Base-by-base conservation (phyloP, 225 moss, liverwort and hornwort species). In the Sphagnum tenellum region DNA sequence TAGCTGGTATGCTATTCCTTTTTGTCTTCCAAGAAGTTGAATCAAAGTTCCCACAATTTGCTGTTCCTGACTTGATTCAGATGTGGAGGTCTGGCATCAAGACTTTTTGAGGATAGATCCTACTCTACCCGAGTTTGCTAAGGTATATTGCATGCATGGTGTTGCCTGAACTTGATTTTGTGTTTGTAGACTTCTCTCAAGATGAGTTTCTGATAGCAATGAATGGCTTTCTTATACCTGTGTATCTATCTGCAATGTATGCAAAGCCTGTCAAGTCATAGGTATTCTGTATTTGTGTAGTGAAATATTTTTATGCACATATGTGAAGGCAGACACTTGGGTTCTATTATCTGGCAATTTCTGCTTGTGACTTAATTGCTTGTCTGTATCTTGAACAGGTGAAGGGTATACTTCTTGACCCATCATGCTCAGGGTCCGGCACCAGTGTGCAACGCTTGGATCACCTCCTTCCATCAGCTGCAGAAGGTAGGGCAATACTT, bases 381-480 rank as follows among this genome's bases (percentile, higher is more conserved):
- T 29, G n/a, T n/a, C 29, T 29, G 29, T 29, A 29, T 11, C 64
- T 63, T 66, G 51, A 45, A 48, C 70, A 94, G 94, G 91, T 94
- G 72, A 89, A 81, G 70, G 96, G 80, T 60, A 87, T 96, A 62
- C 69, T 96, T 8, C 77, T 96, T 56, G 96, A 96, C 73, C 96
- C 96, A 46, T 96, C 96, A 46, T 96, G 96, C 79, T 96, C 96
- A 49, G 92, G 96, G 62, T 96, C 96, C 64, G 96, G 96, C 49
- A 96, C 95, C 63, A 77, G 86, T 59, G 73, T 88, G 49, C 84
- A 85, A 71, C 86, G 96, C 67, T 69, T 96, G 66, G 96, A 96
- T 74, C 82, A 96, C 77, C 84, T 92, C 47, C 83, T 96, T 61
- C 96, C 96, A 63, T 96, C 92, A 57, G 82, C 92, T 63, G 71